phyloP scores from a whole-genome alignment of 1,284 basidiomycete species.

The Cerrena zonata region DNA sequence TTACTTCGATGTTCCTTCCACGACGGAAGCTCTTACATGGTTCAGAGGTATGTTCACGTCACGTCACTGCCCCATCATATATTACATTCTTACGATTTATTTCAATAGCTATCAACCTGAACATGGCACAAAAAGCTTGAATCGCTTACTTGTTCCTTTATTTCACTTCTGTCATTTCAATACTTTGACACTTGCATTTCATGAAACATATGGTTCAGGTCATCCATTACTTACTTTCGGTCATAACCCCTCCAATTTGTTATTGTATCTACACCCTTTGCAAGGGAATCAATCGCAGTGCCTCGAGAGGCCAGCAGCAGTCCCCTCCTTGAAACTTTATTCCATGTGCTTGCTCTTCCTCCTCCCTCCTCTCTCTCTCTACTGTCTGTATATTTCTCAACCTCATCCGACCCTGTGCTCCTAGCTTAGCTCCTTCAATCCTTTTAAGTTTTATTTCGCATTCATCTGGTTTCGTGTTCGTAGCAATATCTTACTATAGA shows the following conservation, averaged over 20 bases:
- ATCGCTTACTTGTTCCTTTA: neutral
- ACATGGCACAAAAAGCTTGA: conserved; percentile 10
- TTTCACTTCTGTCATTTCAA: neutral
- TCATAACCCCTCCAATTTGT: neutral
- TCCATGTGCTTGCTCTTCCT: neutral
- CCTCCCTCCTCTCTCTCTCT: too few species aligned
- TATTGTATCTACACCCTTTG: neutral
- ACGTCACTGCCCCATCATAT: too few species aligned
- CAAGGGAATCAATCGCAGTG: neutral
- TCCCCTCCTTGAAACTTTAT: neutral
- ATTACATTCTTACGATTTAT: neutral
- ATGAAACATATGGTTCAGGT: neutral
- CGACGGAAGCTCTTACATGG: conserved; percentile 83
- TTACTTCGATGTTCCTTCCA: conserved; percentile 82
- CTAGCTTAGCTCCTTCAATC: conserved; percentile 1
- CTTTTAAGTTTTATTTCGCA: conserved; percentile 1
- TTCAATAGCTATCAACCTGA: conserved; percentile 15
- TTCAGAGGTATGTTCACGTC: conserved; percentile 61
- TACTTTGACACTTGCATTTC: neutral
- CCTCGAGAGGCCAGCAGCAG: neutral
- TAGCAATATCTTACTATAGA: neutral
- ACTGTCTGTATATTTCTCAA: neutral
- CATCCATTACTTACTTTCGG: neutral
- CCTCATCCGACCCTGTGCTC: conserved; percentile 2
- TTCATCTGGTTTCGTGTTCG: neutral